Percentiles rank a stretch among this genome's conserved stretches.
Conservation (phyloP, 768 basidiomycete species). For the Lentinula edodes region DNA sequence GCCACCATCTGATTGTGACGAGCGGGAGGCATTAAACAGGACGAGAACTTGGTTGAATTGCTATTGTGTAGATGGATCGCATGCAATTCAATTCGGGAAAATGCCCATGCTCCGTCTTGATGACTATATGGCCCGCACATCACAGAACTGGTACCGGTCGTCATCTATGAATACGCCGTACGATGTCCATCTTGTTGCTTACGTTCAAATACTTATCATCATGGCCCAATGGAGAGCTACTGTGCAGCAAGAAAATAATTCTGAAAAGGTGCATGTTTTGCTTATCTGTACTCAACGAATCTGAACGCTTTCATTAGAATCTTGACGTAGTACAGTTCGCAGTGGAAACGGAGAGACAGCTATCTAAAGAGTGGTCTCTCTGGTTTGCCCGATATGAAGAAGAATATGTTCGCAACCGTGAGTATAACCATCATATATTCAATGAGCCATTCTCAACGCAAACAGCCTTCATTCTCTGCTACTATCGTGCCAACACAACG, state of each 20-base stretch:
- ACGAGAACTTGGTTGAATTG: conserved; percentile 74
- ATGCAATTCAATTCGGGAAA: conserved; percentile 74
- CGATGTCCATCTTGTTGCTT: conserved; percentile 46
- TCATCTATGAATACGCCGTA: conserved; percentile 33
- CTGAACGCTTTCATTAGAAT: conserved; percentile 17
- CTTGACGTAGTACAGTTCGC: conserved; percentile 28
- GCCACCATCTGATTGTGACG: conserved; percentile 40
- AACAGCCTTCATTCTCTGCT: conserved; percentile 36
- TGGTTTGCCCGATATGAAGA: conserved; percentile 39
- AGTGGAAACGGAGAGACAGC: conserved; percentile 30
- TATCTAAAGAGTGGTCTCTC: conserved; percentile 29
- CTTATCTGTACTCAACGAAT: background rate
- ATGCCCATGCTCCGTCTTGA: conserved; percentile 61
- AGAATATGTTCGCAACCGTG: conserved; percentile 30
- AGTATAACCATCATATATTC: conserved; percentile 8
- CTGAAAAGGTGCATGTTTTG: background rate
- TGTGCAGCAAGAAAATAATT: conserved; percentile 8
- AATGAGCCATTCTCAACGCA: background rate
- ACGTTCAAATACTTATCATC: conserved; percentile 44
- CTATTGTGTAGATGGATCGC: conserved; percentile 69
- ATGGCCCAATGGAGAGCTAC: conserved; percentile 40
- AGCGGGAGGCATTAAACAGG: conserved; percentile 64
- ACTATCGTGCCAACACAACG: conserved; percentile 38
- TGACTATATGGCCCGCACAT: conserved; percentile 51
- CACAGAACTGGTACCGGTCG: conserved; percentile 42